Conservation (phyloP, 345 rosid genomes). For the Boechera retrofracta region DNA sequence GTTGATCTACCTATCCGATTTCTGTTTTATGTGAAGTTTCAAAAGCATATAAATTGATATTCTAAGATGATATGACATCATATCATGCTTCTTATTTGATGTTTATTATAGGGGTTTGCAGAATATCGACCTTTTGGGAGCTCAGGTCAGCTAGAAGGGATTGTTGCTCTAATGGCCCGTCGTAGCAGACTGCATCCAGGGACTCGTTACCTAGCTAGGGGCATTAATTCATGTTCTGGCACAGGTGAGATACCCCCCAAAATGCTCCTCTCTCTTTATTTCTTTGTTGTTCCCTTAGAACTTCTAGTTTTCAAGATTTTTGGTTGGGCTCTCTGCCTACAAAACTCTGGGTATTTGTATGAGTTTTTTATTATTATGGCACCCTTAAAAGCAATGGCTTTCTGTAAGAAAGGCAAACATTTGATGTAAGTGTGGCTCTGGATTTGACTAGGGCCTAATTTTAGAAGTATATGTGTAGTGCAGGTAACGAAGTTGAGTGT, state of each 20-base stretch:
- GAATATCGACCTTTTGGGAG: constrained; percentile 91
- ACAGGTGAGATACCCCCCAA: constrained; percentile 64
- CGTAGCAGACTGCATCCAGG: constrained; percentile 99
- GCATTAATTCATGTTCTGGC: constrained; percentile 95
- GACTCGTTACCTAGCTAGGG: constrained; percentile 97
- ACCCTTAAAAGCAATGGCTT: constrained; percentile 26
- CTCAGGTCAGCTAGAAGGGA: constrained; percentile 88
- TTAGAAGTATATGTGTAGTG: constrained; percentile 46
- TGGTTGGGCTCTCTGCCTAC: constrained; percentile 18
- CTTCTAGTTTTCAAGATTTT: constrained; percentile 17
- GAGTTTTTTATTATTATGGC: constrained; percentile 6
- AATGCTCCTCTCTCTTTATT: constrained; percentile 16
- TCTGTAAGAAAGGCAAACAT: constrained; percentile 4
- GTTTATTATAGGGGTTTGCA: constrained; percentile 96
- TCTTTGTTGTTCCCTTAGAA: constrained; percentile 1
- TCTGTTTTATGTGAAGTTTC: constrained; percentile 10
- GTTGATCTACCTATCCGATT: constrained; percentile 23
- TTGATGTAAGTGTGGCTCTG: constrained; percentile 25
- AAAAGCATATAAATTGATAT: constrained; percentile 22
- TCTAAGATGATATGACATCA: constrained; percentile 3
- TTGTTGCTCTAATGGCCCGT: constrained; percentile 91
- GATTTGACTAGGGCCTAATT: constrained; percentile 44
- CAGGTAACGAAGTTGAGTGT: constrained; percentile 99
- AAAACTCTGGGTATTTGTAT: constrained; percentile 21
- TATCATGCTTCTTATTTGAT: constrained; percentile 54